A percentile compares a stretch with the other conserved stretches of the same genome.
These are phyloP conservation scores for Lentithecium fluviatile DNA, from an alignment of 495 filamentous ascomycete species.

Conservation along the genomic window DNA sequence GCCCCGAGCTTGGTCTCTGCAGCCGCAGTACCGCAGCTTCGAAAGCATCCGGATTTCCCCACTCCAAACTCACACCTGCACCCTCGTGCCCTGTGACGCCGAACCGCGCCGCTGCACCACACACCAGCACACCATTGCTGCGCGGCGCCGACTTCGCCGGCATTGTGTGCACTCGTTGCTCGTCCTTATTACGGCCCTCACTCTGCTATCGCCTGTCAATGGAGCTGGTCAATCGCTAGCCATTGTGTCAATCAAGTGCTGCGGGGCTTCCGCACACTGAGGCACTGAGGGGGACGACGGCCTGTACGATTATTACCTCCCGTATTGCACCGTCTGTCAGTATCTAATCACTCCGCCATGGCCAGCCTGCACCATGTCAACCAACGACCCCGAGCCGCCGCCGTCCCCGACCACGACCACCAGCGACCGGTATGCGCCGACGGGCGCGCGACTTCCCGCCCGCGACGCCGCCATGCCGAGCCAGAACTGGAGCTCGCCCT, in stretches of 20 bases:
- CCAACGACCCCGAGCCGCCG: slow-evolving; percentile 24
- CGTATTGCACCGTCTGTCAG: neutral
- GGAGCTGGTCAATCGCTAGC: slow-evolving; percentile 44
- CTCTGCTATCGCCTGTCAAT: slow-evolving; percentile 33
- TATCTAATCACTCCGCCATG: slow-evolving; percentile 8
- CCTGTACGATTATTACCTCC: slow-evolving; percentile 13
- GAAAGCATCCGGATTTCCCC: slow-evolving; percentile 2
- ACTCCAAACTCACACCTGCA: neutral
- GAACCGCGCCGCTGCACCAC: neutral
- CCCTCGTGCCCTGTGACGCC: neutral
- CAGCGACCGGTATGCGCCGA: slow-evolving; percentile 33
- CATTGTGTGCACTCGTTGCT: neutral
- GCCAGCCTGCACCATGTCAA: slow-evolving; percentile 32
- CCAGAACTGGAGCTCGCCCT: slow-evolving; percentile 40
- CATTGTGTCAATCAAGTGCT: slow-evolving; percentile 40
- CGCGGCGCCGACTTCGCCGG: neutral
- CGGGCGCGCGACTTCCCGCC: slow-evolving; percentile 17
- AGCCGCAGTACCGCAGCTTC: slow-evolving; percentile 19
- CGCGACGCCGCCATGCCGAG: slow-evolving; percentile 4
- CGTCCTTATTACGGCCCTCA: slow-evolving; percentile 4
- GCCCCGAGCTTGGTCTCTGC: slow-evolving; percentile 10
- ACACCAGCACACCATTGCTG: neutral
- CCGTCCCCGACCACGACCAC: slow-evolving; percentile 28
- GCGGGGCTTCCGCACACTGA: slow-evolving; percentile 43
- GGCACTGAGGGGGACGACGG: slow-evolving; percentile 36